These are phyloP conservation scores for Saturnispora kantuleensis DNA, from an alignment of 805 yeast genomes.

Conservation along the genomic window DNA sequence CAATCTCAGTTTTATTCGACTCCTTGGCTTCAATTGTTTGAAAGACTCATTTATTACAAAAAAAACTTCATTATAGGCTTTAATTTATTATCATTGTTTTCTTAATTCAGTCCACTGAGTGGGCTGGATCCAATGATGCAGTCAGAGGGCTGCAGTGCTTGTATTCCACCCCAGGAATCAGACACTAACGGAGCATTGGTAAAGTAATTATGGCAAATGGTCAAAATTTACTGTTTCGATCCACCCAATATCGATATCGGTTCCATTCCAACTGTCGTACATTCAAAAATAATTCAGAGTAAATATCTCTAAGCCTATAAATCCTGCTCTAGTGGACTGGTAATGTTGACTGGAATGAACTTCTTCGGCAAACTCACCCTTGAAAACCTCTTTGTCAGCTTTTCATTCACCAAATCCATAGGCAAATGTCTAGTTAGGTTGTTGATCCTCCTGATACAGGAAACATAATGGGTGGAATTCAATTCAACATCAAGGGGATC, in stretches of 20 bases:
- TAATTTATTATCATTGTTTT: slow-evolving; percentile 6
- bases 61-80: neutral
- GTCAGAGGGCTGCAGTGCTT: slow-evolving; percentile 46
- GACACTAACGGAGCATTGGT: slow-evolving; percentile 56
- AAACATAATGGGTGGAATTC: slow-evolving; percentile 92
- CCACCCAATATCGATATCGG: neutral
- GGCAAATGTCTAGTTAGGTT: slow-evolving; percentile 86
- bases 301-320: slow-evolving; percentile 2
- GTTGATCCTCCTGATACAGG: slow-evolving; percentile 81
- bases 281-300: neutral
- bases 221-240: neutral
- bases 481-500: slow-evolving; percentile 95
- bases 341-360: slow-evolving; percentile 80
- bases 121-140: slow-evolving; percentile 39
- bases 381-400: slow-evolving; percentile 67
- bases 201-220: slow-evolving; percentile 16
- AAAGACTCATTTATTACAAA: neutral
- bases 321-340: slow-evolving; percentile 35
- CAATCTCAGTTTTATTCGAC: slow-evolving; percentile 86
- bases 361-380: slow-evolving; percentile 87
- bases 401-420: slow-evolving; percentile 76
- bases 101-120: slow-evolving; percentile 12
- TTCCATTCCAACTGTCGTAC: neutral
- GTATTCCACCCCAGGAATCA: slow-evolving; percentile 20
- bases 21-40: slow-evolving; percentile 51